Conservation (phyloP, 2,329 filamentous ascomycete genomes). For the Diaporthe vexans region DNA sequence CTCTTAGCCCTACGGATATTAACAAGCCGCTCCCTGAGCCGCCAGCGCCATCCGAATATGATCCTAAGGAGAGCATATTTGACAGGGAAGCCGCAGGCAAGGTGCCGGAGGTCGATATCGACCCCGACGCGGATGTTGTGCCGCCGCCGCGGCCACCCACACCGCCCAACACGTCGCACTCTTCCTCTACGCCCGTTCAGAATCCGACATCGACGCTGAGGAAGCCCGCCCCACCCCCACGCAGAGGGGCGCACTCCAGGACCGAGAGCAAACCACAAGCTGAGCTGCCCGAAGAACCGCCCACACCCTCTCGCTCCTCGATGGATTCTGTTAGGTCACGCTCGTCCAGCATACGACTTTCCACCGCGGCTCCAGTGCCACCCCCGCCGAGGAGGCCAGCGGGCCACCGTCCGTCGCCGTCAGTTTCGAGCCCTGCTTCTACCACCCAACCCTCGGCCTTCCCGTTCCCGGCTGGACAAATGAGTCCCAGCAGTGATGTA, state of each 20-base stretch:
- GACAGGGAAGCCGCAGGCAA: conserved; percentile 68
- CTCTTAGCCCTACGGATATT: conserved; percentile 59
- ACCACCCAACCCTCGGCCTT: conserved; percentile 15
- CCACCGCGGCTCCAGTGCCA: conserved; percentile 62
- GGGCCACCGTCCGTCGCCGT: conserved; percentile 43
- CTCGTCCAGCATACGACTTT: conserved; percentile 60
- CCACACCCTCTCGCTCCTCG: conserved; percentile 60
- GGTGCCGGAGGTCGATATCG: conserved; percentile 58
- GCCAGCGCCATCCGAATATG: conserved; percentile 61
- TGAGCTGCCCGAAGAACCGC: conserved; percentile 53
- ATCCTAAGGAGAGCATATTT: conserved; percentile 65
- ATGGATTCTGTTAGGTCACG: conserved; percentile 64
- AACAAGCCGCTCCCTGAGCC: conserved; percentile 75
- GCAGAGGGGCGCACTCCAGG: conserved; percentile 63
- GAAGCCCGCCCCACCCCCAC: conserved; percentile 64
- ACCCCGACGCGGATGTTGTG: conserved; percentile 48
- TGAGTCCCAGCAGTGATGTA: conserved; percentile 30
- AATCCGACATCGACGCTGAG: conserved; percentile 50
- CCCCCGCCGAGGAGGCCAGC: conserved; percentile 68
- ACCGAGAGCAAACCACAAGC: conserved; percentile 58
- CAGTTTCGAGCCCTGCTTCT: conserved; percentile 27
- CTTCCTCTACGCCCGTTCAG: conserved; percentile 50
- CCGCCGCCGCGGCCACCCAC: conserved; percentile 55
- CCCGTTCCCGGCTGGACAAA: conserved; percentile 47
- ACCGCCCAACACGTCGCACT: conserved; percentile 54